These are phyloP conservation scores for Paramecium tetraurelia DNA, from an alignment of 73 alveolate genomes.

Conservation along the genomic window DNA sequence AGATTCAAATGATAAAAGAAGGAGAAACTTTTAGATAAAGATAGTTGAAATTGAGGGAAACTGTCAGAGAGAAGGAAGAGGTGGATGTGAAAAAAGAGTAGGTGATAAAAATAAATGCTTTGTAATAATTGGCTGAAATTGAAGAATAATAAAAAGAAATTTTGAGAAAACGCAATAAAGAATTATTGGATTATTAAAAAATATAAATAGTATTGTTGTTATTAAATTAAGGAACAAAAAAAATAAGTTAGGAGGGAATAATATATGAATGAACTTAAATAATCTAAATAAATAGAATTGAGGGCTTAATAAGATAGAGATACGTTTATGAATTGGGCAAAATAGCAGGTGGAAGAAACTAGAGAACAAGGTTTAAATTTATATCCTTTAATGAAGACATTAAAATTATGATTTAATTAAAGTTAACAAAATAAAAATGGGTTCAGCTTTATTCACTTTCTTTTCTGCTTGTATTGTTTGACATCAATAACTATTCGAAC, in stretches of 20 bases:
- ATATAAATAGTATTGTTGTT: not conserved
- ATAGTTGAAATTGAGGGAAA: not conserved
- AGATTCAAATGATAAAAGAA: not conserved
- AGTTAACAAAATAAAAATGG: not conserved
- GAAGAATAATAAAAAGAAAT: not conserved
- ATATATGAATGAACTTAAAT: not conserved
- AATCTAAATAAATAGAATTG: not conserved
- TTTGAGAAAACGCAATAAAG: not conserved
- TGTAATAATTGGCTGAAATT: not conserved
- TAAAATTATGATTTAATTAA: not conserved
- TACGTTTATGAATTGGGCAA: not conserved
- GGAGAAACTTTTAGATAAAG: not conserved
- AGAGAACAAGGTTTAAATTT: not conserved
- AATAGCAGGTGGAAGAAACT: not conserved
- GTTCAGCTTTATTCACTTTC: not conserved
- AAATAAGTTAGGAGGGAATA: not conserved
- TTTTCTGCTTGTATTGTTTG: slow-evolving; percentile 8
- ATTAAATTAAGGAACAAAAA: not conserved
- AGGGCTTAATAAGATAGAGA: not conserved
- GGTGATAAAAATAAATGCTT: not conserved
- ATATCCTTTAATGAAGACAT: not conserved
- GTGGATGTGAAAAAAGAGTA: not conserved
- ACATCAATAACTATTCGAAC: not conserved
- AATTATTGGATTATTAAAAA: not conserved
- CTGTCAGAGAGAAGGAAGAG: not conserved